phyloP scores from a whole-genome alignment of 2,329 filamentous ascomycete genomes.

The Diaporthe humulicola region DNA sequence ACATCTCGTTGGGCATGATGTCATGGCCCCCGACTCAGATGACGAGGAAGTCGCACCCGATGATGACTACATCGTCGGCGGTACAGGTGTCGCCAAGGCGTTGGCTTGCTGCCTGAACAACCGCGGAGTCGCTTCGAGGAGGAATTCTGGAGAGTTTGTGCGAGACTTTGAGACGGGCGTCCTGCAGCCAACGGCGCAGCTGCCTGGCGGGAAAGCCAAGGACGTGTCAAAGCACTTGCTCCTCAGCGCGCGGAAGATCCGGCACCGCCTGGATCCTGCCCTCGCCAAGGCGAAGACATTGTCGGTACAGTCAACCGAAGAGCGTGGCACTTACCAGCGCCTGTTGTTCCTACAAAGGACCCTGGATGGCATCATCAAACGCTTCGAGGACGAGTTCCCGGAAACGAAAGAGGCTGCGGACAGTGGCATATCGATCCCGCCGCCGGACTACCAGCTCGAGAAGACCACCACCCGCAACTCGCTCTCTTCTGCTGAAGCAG shows the following conservation, averaged over 20 bases:
- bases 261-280: constrained; percentile 84
- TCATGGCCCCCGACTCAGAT: constrained; percentile 60
- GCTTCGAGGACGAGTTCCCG: constrained; percentile 96
- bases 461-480: constrained; percentile 45
- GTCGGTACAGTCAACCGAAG: constrained; percentile 66
- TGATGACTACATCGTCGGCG: constrained; percentile 95
- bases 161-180: constrained; percentile 66
- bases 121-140: constrained; percentile 73
- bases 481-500: constrained; percentile 49
- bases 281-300: constrained; percentile 79
- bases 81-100: constrained; percentile 94
- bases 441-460: constrained; percentile 44
- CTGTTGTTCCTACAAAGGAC: constrained; percentile 91
- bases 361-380: constrained; percentile 89
- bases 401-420: constrained; percentile 75
- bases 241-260: constrained; percentile 89
- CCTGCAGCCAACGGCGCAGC: constrained; percentile 56
- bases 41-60: constrained; percentile 82
- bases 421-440: constrained; percentile 47
- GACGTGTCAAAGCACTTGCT: constrained; percentile 95
- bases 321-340: constrained; percentile 79
- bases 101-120: constrained; percentile 91
- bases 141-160: constrained; percentile 65
- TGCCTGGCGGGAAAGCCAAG: constrained; percentile 76
- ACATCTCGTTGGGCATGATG: constrained; percentile 84